phyloP scores from a whole-genome alignment of 2,329 filamentous ascomycete genomes.

The Coniochaeta hoffmannii region DNA sequence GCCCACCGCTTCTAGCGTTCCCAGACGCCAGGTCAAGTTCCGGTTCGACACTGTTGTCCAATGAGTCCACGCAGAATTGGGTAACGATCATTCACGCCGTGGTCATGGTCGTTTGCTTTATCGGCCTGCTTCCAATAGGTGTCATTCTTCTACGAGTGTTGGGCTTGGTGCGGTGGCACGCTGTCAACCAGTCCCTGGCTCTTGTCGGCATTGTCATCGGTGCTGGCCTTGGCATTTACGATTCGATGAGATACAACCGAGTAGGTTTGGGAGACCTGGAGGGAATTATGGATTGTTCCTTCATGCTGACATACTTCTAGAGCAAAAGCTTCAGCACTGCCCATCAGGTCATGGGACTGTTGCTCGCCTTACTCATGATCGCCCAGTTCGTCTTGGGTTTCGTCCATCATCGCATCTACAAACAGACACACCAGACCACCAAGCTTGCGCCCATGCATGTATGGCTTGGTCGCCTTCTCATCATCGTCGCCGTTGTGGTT shows the following conservation, averaged over 20 bases:
- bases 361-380: slow-evolving; percentile 44
- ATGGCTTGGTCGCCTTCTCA: background rate
- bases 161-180: slow-evolving; percentile 47
- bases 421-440: slow-evolving; percentile 39
- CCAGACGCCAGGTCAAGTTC: slow-evolving; percentile 14
- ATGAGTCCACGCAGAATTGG: slow-evolving; percentile 20
- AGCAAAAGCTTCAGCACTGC: slow-evolving; percentile 37
- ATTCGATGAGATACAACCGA: slow-evolving; percentile 46
- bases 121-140: slow-evolving; percentile 49
- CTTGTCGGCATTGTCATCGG: slow-evolving; percentile 41
- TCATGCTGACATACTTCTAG: slow-evolving; percentile 13
- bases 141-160: slow-evolving; percentile 44
- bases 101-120: slow-evolving; percentile 49
- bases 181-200: slow-evolving; percentile 42
- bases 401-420: slow-evolving; percentile 47
- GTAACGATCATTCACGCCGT: slow-evolving; percentile 36
- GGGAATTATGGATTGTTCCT: slow-evolving; percentile 24
- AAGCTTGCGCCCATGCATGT: slow-evolving; percentile 32
- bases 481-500: background rate
- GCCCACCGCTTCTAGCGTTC: slow-evolving; percentile 34
- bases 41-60: background rate
- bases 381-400: slow-evolving; percentile 47
- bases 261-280: slow-evolving; percentile 28
- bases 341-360: slow-evolving; percentile 53
- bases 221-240: slow-evolving; percentile 42